Percentiles rank a stretch among this genome's conserved stretches.
Evolutionary conservation across 257 asterid species (phyloP).

Genomic region (Prunella vulgaris): DNA sequence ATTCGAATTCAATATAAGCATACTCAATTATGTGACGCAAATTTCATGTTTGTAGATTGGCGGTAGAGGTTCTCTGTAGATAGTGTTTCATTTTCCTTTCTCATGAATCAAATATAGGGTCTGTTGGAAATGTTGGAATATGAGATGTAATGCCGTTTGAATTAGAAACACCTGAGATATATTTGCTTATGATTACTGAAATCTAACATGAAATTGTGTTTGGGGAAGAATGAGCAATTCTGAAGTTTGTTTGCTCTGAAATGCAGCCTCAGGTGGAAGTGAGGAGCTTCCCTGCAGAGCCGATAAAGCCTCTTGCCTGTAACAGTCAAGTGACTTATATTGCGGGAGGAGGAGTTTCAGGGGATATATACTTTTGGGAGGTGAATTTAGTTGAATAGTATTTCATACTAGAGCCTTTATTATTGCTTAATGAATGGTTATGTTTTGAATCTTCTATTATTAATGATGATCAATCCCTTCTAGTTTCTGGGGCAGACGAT

Average conservation of each 20-base stretch:
- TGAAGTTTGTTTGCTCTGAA: neutral
- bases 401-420: neutral
- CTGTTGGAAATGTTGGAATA: neutral
- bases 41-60: neutral
- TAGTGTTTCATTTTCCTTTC: neutral
- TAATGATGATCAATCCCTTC: constrained; percentile 80
- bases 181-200: neutral
- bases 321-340: constrained; percentile 71
- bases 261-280: constrained; percentile 85
- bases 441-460: constrained; percentile 15
- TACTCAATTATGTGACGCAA: neutral
- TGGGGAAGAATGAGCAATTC: neutral
- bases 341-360: constrained; percentile 82
- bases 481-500: constrained; percentile 90
- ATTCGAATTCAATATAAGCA: neutral
- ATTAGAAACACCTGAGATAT: neutral
- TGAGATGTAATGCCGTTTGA: neutral
- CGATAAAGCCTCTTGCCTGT: constrained; percentile 57
- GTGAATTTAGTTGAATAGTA: constrained; percentile 28
- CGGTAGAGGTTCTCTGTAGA: neutral
- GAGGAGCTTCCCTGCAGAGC: constrained; percentile 78
- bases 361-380: constrained; percentile 90
- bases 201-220: neutral
- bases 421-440: neutral
- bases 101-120: neutral